Evolutionary conservation across 1,139 yeast species (phyloP), one percentile per base, ranked within the genome.

Genomic region (Pichia sp.): DNA sequence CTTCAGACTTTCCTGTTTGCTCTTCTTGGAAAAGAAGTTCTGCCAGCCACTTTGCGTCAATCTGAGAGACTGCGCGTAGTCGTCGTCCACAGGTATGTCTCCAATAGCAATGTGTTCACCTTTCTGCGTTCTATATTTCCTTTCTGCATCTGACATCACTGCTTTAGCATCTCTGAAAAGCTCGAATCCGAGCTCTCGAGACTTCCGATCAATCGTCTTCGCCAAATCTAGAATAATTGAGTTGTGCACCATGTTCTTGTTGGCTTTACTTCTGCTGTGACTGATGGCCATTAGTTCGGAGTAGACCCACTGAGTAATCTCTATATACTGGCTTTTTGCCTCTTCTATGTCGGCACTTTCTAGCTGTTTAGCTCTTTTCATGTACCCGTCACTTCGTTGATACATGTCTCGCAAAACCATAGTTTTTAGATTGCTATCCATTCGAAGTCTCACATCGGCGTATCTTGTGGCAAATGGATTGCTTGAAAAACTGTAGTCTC

Each of bases 401-500:
- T 59, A 62, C 8, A 69, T 66, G 49, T 67, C 67, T 49, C 68
- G 58, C 16, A 68, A 20, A 10, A 67, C 57, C 1, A 67, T 24
- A 10, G 61, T 56, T 38, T 56, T 60, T 27, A 63, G 45, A 5
- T 53, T 53, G 1, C 46, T 20, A 16, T 60, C 51, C 10, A 68
- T 29, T 34, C 53, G 40, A 4, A 67, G 43, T 24, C 58, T 46
- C 1, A 67, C 67, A 46, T 66, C 61, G n/a, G 60, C 60, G 38
- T 46, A 59, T 36, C 66, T 57, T 6, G 59, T 56, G 2, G 50
- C 24, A 54, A 67, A 70, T 2, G 73, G 73, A 54, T 70, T 68
- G 7, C 24, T 31, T 9, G 33, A 5, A 50, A 52, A 63, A 1
- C 49, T 46, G 53, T 58, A 61, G 33, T 60, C 60, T 24, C 34